Percentiles rank a stretch among this genome's conserved stretches.
Conservation (phyloP, 345 rosid genomes). For the Citrus sp. region DNA sequence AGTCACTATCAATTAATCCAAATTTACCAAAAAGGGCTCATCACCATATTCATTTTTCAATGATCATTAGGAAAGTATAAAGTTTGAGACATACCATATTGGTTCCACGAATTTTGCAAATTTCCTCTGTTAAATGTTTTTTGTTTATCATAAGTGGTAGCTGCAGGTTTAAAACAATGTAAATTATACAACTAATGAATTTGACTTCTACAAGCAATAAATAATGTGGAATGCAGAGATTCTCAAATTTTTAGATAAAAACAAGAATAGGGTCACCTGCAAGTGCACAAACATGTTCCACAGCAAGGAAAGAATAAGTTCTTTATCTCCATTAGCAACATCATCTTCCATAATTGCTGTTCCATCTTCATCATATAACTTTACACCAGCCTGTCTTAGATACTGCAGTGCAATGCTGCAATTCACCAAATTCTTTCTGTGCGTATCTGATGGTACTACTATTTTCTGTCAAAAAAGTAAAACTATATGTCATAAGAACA, state of each 20-base stretch:
- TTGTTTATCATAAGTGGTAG: constrained; percentile 71
- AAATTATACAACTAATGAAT: not conserved
- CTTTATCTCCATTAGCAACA: constrained; percentile 75
- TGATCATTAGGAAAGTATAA: constrained; percentile 2
- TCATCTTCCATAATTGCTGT: constrained; percentile 62
- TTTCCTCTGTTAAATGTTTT: constrained; percentile 53
- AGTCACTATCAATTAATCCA: not conserved
- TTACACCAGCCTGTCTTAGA: constrained; percentile 58
- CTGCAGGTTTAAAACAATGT: constrained; percentile 38
- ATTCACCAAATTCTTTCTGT: constrained; percentile 63
- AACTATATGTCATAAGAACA: constrained; percentile 9
- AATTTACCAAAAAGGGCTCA: not conserved
- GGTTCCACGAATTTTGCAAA: constrained; percentile 42
- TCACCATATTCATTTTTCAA: not conserved
- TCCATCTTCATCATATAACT: constrained; percentile 69
- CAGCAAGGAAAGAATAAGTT: constrained; percentile 71
- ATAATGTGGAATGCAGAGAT: not conserved
- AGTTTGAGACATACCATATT: constrained; percentile 48
- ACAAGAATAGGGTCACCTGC: constrained; percentile 53
- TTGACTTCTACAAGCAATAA: not conserved
- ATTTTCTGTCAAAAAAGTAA: constrained; percentile 58
- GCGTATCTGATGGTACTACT: constrained; percentile 66
- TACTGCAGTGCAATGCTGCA: constrained; percentile 68
- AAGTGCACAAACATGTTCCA: constrained; percentile 88
- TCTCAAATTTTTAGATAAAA: not conserved